phyloP scores from a whole-genome alignment of 805 yeast genomes.

The Saccharomycopsis fermentans region DNA sequence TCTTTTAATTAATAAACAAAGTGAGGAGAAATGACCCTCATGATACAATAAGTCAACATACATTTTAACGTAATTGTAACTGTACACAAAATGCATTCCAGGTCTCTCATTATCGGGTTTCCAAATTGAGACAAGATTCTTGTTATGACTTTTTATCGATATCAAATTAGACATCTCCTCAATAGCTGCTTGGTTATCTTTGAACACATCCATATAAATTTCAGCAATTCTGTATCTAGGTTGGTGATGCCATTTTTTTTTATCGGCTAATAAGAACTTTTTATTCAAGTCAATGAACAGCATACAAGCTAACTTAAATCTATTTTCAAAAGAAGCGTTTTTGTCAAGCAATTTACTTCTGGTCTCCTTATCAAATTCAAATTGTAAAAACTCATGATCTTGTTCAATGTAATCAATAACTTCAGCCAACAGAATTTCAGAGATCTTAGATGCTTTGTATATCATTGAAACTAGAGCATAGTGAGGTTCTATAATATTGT shows the following conservation, averaged over 20 bases:
- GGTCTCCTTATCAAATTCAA: slow-evolving; percentile 17
- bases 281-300: slow-evolving; percentile 37
- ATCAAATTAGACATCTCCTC: slow-evolving; percentile 54
- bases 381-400: slow-evolving; percentile 27
- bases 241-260: slow-evolving; percentile 85
- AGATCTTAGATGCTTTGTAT: slow-evolving; percentile 43
- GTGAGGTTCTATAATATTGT: slow-evolving; percentile 68
- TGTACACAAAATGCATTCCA: slow-evolving; percentile 83
- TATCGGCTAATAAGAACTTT: slow-evolving; percentile 48
- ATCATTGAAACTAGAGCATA: slow-evolving; percentile 49
- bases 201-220: slow-evolving; percentile 44
- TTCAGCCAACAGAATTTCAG: slow-evolving; percentile 25
- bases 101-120: slow-evolving; percentile 86
- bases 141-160: slow-evolving; percentile 54
- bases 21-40: slow-evolving; percentile 45
- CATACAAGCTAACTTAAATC: slow-evolving; percentile 27
- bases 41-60: slow-evolving; percentile 45
- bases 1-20: slow-evolving; percentile 56
- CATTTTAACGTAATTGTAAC: slow-evolving; percentile 56
- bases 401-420: slow-evolving; percentile 33
- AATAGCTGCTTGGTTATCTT: slow-evolving; percentile 44
- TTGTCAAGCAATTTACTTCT: slow-evolving; percentile 13
- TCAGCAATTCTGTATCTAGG: slow-evolving; percentile 66
- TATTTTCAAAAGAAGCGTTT: slow-evolving; percentile 6
- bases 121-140: slow-evolving; percentile 80